phyloP scores from a whole-genome alignment of 2,329 filamentous ascomycete genomes.

The Elsinoe arachidis region DNA sequence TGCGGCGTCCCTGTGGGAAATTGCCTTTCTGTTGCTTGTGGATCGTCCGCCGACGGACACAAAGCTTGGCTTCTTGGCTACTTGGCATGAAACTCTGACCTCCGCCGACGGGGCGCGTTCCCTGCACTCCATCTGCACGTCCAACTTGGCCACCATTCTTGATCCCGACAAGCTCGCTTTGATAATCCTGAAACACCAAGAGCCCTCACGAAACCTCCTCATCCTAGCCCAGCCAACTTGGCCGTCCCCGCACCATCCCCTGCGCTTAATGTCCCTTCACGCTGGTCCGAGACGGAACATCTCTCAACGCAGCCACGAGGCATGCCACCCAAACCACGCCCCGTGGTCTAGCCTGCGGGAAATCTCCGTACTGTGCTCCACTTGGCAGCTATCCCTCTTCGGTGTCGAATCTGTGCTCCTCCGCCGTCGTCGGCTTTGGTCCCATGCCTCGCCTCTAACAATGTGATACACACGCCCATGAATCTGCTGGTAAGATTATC shows the following conservation, averaged over 20 bases:
- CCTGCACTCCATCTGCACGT: background rate
- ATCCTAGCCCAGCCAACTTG: background rate
- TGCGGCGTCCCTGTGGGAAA: background rate
- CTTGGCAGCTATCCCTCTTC: background rate
- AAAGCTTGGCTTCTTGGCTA: background rate
- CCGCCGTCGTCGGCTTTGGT: background rate
- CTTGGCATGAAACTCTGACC: background rate
- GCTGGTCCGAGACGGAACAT: conserved; percentile 3
- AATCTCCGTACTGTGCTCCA: background rate
- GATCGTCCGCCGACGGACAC: background rate
- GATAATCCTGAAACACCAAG: conserved; percentile 2
- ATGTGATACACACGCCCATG: conserved; percentile 3
- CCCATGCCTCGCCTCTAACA: background rate
- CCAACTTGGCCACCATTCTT: conserved; percentile 1
- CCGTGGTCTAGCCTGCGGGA: background rate
- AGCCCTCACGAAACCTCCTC: background rate
- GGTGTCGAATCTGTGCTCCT: background rate
- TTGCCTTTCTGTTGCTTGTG: background rate
- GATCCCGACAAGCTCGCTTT: conserved; percentile 8
- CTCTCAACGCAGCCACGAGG: background rate
- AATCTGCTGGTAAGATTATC: conserved; percentile 1
- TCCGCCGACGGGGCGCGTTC: background rate
- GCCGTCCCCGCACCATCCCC: background rate
- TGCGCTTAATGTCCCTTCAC: background rate
- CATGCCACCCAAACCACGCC: no score